Evolutionary conservation across 768 basidiomycete species (phyloP).

Genomic region (Tulasnella sp.): DNA sequence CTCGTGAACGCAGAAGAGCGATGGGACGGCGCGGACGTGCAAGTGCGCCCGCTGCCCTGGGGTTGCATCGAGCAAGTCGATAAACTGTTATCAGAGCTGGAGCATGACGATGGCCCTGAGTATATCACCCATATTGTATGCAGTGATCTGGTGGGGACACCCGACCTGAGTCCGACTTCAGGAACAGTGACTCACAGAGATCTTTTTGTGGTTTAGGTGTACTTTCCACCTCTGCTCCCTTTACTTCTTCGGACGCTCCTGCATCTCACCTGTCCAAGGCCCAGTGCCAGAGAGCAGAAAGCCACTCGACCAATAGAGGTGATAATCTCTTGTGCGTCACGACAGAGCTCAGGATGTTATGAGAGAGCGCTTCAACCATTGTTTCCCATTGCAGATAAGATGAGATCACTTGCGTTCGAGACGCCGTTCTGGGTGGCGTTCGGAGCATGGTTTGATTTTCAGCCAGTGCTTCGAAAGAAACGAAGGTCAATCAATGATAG

Average conservation of each 20-base stretch:
- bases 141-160: constrained; percentile 60
- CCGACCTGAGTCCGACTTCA: not conserved
- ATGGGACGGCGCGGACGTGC: constrained; percentile 22
- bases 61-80: constrained; percentile 40
- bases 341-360: not conserved
- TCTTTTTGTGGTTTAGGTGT: constrained; percentile 42
- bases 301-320: constrained; percentile 28
- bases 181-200: not conserved
- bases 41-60: constrained; percentile 59
- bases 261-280: constrained; percentile 50
- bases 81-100: constrained; percentile 25
- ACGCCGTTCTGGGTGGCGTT: constrained; percentile 68
- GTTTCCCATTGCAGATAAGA: constrained; percentile 34
- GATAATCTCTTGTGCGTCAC: constrained; percentile 45
- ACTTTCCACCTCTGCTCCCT: constrained; percentile 72
- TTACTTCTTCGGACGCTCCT: constrained; percentile 67
- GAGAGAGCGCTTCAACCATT: not conserved
- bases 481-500: not conserved
- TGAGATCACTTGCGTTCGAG: constrained; percentile 63
- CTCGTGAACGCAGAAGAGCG: constrained; percentile 3
- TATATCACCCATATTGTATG: constrained; percentile 54
- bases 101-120: not conserved
- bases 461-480: constrained; percentile 35
- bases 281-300: constrained; percentile 12
- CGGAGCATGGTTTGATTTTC: constrained; percentile 63